phyloP scores from a whole-genome alignment of 306 rosid genomes.

The Ceratonia siliqua region DNA sequence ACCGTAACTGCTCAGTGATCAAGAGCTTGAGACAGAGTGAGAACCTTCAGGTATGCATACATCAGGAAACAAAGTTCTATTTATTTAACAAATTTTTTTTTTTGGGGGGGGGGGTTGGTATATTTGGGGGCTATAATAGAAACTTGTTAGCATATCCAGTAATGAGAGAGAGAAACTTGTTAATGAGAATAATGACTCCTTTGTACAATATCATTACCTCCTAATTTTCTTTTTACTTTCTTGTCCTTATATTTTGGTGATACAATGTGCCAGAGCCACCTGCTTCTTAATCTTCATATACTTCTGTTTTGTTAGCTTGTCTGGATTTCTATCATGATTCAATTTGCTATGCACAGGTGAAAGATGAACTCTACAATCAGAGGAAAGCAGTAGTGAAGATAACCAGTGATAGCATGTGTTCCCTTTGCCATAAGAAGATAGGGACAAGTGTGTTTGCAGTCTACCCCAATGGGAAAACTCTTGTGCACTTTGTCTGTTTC shows the following conservation, averaged over 20 bases:
- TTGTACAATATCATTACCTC: background rate
- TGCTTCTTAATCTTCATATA: background rate
- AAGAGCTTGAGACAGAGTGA: conserved; percentile 92
- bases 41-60: conserved; percentile 82
- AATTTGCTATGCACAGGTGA: conserved; percentile 60
- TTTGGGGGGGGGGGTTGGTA: conserved; percentile 17
- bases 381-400: conserved; percentile 78
- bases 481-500: conserved; percentile 92
- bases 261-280: conserved; percentile 1
- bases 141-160: conserved; percentile 11
- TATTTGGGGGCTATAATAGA: background rate
- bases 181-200: conserved; percentile 18
- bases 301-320: conserved; percentile 19
- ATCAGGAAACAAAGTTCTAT: conserved; percentile 9
- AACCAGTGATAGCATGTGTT: conserved; percentile 87
- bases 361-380: conserved; percentile 76
- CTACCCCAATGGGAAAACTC: conserved; percentile 88
- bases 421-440: conserved; percentile 92
- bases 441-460: conserved; percentile 95
- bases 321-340: conserved; percentile 21
- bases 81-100: background rate
- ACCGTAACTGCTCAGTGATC: conserved; percentile 84
- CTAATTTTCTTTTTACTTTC: background rate
- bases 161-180: background rate
- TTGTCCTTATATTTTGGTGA: conserved; percentile 3